Conservation (phyloP, 108 stramenopile genomes). For the Pseudonitzschia pungens region DNA sequence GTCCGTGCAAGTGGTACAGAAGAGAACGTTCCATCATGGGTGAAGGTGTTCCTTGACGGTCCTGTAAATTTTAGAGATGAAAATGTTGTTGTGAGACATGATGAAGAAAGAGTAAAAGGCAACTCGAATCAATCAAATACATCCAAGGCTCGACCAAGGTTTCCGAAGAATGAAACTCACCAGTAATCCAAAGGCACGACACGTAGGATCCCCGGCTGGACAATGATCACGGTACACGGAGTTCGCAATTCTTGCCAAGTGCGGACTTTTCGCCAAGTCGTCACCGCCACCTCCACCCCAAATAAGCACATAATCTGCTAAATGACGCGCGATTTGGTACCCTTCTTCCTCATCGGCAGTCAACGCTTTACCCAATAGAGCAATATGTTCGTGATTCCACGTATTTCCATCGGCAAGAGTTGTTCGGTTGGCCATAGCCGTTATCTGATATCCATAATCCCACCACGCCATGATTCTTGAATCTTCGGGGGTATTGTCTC, state of each 20-base stretch:
- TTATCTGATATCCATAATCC: constrained; percentile 95
- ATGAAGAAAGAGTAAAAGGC: not conserved
- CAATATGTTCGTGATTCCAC: constrained; percentile 99
- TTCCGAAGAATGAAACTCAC: constrained; percentile 32
- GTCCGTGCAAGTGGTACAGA: constrained; percentile 89
- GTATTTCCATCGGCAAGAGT: constrained; percentile 98
- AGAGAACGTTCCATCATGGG: constrained; percentile 89
- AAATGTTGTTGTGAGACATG: not conserved
- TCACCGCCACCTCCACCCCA: constrained; percentile 96
- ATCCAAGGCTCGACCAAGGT: not conserved
- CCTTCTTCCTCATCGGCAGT: constrained; percentile 89
- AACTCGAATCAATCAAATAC: not conserved
- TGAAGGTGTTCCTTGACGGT: constrained; percentile 88
- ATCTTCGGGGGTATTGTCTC: constrained; percentile 96
- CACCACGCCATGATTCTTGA: constrained; percentile 96
- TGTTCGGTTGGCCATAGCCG: constrained; percentile 95
- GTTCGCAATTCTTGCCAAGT: constrained; percentile 96
- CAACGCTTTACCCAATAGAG: constrained; percentile 91
- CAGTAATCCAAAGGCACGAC: constrained; percentile 84
- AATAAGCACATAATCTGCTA: constrained; percentile 95
- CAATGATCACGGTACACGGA: constrained; percentile 97
- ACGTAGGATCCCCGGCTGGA: constrained; percentile 88
- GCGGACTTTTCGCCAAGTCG: constrained; percentile 96
- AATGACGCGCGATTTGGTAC: constrained; percentile 91
- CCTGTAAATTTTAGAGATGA: constrained; percentile 28